Evolutionary conservation across 192 early-diverging fungal genomes (phyloP).

Genomic region (Lobosporangium transversale): DNA sequence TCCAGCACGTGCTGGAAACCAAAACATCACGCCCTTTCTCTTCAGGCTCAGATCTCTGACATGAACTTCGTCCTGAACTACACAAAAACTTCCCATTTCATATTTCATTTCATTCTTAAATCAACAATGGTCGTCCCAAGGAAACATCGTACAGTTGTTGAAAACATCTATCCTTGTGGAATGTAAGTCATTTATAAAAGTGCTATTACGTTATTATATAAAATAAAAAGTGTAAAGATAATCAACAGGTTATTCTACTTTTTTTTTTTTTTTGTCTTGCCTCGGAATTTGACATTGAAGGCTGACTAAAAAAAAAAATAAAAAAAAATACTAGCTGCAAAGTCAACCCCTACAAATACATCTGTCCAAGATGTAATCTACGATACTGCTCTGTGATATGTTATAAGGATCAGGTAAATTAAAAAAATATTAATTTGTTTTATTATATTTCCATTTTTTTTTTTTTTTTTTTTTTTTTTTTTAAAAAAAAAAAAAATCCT

Average conservation of each 20-base stretch:
- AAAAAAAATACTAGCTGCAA: slow-evolving; percentile 58
- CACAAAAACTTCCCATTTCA: too few species aligned
- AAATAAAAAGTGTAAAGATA: too few species aligned
- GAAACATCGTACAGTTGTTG: slow-evolving; percentile 23
- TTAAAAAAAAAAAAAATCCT: slow-evolving; percentile 2
- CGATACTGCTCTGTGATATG: slow-evolving; percentile 71
- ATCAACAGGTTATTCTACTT: neutral
- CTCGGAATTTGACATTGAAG: neutral
- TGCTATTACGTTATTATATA: neutral
- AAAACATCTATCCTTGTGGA: slow-evolving; percentile 35
- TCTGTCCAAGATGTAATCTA: slow-evolving; percentile 74
- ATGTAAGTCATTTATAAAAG: slow-evolving; percentile 22
- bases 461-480: slow-evolving; percentile 2
- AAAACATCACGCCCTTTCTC: too few species aligned
- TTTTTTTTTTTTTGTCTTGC: too few species aligned
- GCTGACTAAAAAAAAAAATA: neutral
- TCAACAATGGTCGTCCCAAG: slow-evolving; percentile 36
- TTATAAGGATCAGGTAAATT: slow-evolving; percentile 70
- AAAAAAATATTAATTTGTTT: neutral
- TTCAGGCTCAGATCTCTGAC: too few species aligned
- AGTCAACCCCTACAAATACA: slow-evolving; percentile 65
- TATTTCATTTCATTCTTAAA: slow-evolving; percentile 2
- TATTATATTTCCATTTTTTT: too few species aligned
- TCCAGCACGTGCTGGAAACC: too few species aligned
- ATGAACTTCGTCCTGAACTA: too few species aligned